phyloP scores from a whole-genome alignment of 805 yeast genomes.

The Cyberlindnera maclurae region DNA sequence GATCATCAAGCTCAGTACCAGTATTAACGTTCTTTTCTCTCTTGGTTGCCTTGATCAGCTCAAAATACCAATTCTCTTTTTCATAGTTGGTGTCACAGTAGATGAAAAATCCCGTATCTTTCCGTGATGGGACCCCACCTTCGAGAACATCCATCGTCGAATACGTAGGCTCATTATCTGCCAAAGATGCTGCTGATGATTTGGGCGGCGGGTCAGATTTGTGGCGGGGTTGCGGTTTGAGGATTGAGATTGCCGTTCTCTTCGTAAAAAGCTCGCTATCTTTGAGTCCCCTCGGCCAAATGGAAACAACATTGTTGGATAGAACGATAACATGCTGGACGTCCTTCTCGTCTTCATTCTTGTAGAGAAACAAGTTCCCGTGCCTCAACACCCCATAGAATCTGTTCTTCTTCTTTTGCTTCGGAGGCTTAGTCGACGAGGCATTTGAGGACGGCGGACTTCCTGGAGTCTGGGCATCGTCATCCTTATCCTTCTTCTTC shows the following conservation, averaged over 20 bases:
- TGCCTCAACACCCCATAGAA: slow-evolving; percentile 73
- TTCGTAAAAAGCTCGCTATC: slow-evolving; percentile 82
- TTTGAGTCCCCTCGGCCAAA: slow-evolving; percentile 76
- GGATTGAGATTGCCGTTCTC: slow-evolving; percentile 68
- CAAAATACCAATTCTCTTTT: slow-evolving; percentile 92
- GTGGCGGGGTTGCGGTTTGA: slow-evolving; percentile 37
- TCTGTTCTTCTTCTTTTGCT: slow-evolving; percentile 45
- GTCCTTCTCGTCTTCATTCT: slow-evolving; percentile 56
- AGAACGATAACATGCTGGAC: slow-evolving; percentile 76
- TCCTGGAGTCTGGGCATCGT: not conserved
- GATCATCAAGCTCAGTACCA: slow-evolving; percentile 22
- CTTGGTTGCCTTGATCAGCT: slow-evolving; percentile 71
- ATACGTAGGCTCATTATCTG: slow-evolving; percentile 1
- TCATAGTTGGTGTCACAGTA: slow-evolving; percentile 73
- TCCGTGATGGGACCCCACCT: slow-evolving; percentile 24
- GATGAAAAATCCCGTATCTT: slow-evolving; percentile 42
- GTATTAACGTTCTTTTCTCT: slow-evolving; percentile 14
- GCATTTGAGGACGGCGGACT: slow-evolving; percentile 7
- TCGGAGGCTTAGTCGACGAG: slow-evolving; percentile 24
- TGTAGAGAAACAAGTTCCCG: slow-evolving; percentile 82
- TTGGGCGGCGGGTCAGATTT: slow-evolving; percentile 27
- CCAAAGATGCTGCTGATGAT: slow-evolving; percentile 22
- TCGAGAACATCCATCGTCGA: slow-evolving; percentile 21
- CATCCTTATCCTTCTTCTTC: slow-evolving; percentile 21
- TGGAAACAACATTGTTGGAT: slow-evolving; percentile 57